Base-by-base conservation (phyloP, 176 grass and related monocot genomes). In the Aegilops tauschii region DNA sequence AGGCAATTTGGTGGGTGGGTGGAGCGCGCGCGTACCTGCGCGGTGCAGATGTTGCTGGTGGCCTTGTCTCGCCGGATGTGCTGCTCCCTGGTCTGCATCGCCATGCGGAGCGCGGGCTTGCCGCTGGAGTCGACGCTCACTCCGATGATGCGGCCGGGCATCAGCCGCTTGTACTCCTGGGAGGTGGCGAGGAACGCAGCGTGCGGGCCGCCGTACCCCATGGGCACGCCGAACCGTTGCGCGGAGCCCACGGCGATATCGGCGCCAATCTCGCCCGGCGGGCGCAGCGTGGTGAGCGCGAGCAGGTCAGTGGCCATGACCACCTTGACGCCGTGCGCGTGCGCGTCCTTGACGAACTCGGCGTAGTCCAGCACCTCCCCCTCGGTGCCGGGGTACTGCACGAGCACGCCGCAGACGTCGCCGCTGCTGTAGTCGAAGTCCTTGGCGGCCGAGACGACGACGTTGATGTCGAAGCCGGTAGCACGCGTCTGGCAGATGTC, bases 21-120 rank as follows among this genome's bases (percentile, higher is more conserved):
- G 62, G 39, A 36, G 31, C 69, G 58, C 31, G 76, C 54, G 39
- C 10, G 54, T 86, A 99, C 97, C 94, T 99, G 97, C 2, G 97
- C 94, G 9, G 97, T 99, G 79, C 97, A 99, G 68, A 99, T 99
- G 83, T 99, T 96, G 92, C 97, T 99, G 61, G 97, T 99, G 87
- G 97, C 97, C 89, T 99, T 99, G 86, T 99, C 97, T 5, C 97
- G 73, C 25, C 97, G 93, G 82, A 99, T 99, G 86, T 99, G 94
- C 89, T 99, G 97, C 82, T 99, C 94, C 67, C 97, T 80, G 54
- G 97, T 99, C 87, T 99, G 97, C 97, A 99, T 99, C 50, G 94
- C 97, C 97, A 99, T 97, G 28, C 97, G 92, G 8, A 99, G 90
- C 18, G 94, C 97, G 1, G 89, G 97, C 87, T 97, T 99, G 36